Base-by-base conservation (phyloP, 306 rosid species). In the Rubus parviflorus region DNA sequence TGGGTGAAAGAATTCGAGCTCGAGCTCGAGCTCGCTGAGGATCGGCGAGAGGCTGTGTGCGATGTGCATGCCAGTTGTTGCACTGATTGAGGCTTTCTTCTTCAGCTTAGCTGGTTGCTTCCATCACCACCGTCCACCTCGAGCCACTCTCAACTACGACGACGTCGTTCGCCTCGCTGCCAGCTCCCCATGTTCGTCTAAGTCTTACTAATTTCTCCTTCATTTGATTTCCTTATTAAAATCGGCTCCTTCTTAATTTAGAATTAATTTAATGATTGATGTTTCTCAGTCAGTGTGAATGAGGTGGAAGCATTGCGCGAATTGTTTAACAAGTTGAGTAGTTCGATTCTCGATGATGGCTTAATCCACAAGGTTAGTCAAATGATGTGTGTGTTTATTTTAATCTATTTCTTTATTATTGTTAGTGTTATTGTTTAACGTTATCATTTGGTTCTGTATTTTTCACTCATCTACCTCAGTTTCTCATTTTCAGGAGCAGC, bases 291-390 rank as follows among this genome's bases (percentile, higher is more conserved):
- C 83, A 80, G 58, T 75, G 88, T 91, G 45, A 91, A 91, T 82
- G 97, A 91, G 60, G 78, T 91, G 48, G 97, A 91, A 75, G 97
- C 97, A 1, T 79, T 91, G 86, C 82, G 79, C 20, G 97, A 89
- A 45, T 60, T 89, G 78, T 91, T 83, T 81, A 91, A 89, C 61
- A 86, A 89, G 79, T 75, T 91, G 84, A 91, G 97, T 67, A 72
- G 86, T 53, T 89, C 90, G 8, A 77, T 89, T 48, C 74, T 88
- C 49, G 90, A 89, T 3, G 97, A 91, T 77, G 94, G 94, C 5
- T 79, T 87, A 14, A 86, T 91, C 56, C 97, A 91, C 79, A 89
- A 91, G 92, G 97, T 91, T 70, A 17, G 23, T 35, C 14, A 7
- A 62, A 4, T 48, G 20, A 15, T 64, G 3, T 45, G 22, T 45